Percentiles rank a stretch among this genome's conserved stretches.
phyloP scores from a whole-genome alignment of 345 rosid genomes.

The Erodium maritimum region DNA sequence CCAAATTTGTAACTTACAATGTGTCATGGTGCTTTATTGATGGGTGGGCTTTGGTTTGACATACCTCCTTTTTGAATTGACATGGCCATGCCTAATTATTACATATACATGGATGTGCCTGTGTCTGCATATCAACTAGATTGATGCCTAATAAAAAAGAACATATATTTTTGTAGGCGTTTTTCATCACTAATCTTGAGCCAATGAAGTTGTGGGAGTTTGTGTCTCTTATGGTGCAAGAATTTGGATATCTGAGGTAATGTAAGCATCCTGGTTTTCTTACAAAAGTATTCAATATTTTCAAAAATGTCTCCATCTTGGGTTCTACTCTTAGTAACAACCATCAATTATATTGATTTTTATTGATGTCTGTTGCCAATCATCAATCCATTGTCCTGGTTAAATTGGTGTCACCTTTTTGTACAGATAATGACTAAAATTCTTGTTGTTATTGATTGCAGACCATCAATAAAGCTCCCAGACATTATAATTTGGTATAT shows the following conservation, averaged over 20 bases:
- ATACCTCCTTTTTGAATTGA: neutral
- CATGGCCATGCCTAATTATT: neutral
- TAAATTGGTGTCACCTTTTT: neutral
- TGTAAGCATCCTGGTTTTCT: conserved; percentile 6
- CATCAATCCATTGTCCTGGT: neutral
- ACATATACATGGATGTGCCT: neutral
- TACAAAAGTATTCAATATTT: neutral
- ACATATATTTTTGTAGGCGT: conserved; percentile 46
- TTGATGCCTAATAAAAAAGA: conserved; percentile 5
- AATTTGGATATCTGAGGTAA: conserved; percentile 82
- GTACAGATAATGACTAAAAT: neutral
- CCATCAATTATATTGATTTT: neutral
- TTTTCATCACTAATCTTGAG: conserved; percentile 75
- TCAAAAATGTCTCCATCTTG: neutral
- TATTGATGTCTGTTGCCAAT: neutral
- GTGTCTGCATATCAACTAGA: neutral
- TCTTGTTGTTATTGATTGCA: conserved; percentile 24
- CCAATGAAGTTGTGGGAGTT: conserved; percentile 76
- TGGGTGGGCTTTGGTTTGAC: conserved; percentile 2
- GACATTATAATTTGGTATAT: conserved; percentile 27
- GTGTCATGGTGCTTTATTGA: neutral
- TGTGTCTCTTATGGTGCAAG: conserved; percentile 49
- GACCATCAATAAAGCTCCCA: conserved; percentile 72
- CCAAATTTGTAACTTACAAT: conserved; percentile 1
- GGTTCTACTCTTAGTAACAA: neutral